Conservation (phyloP, 1,139 yeast genomes). For the Geotrichum reessii region DNA sequence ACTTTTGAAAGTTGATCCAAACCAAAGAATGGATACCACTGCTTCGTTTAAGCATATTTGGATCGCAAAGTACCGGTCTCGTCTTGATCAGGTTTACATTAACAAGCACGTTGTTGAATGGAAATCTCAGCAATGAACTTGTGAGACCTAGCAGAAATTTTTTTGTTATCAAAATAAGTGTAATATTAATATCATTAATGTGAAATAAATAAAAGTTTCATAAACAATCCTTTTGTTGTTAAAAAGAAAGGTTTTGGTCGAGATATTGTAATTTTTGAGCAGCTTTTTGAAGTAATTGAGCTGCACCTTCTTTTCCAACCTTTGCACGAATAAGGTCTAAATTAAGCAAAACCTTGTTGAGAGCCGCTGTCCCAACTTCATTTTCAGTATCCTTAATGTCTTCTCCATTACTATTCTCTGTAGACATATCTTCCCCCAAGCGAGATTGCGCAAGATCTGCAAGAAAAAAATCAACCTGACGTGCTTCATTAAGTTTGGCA, state of each 20-base stretch:
- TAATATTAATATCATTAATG: not conserved
- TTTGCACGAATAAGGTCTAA: slow-evolving; percentile 1
- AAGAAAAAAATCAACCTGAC: slow-evolving; percentile 21
- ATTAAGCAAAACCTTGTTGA: slow-evolving; percentile 2
- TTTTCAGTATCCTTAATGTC: not conserved
- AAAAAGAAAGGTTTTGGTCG: slow-evolving; percentile 10
- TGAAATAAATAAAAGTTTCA: slow-evolving; percentile 2
- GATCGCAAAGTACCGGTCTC: slow-evolving; percentile 39
- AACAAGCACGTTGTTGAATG: slow-evolving; percentile 20
- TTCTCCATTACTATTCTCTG: slow-evolving; percentile 5
- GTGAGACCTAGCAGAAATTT: too few species aligned
- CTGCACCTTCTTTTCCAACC: slow-evolving; percentile 4
- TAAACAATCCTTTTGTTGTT: not conserved
- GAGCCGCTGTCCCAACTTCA: not conserved
- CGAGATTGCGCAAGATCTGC: slow-evolving; percentile 17
- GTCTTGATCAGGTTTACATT: slow-evolving; percentile 27
- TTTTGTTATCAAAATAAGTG: not conserved
- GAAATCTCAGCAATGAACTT: slow-evolving; percentile 9
- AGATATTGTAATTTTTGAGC: slow-evolving; percentile 4
- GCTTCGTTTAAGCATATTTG: slow-evolving; percentile 44
- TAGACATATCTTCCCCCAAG: not conserved
- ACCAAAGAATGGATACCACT: slow-evolving; percentile 36
- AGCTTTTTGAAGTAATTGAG: slow-evolving; percentile 3
- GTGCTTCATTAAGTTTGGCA: slow-evolving; percentile 15
- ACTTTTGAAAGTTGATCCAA: slow-evolving; percentile 41